Percentiles rank a stretch among this genome's conserved stretches.
These are phyloP conservation scores for Didymella keratinophila DNA, from an alignment of 2,329 filamentous ascomycete species.

Conservation along the genomic window DNA sequence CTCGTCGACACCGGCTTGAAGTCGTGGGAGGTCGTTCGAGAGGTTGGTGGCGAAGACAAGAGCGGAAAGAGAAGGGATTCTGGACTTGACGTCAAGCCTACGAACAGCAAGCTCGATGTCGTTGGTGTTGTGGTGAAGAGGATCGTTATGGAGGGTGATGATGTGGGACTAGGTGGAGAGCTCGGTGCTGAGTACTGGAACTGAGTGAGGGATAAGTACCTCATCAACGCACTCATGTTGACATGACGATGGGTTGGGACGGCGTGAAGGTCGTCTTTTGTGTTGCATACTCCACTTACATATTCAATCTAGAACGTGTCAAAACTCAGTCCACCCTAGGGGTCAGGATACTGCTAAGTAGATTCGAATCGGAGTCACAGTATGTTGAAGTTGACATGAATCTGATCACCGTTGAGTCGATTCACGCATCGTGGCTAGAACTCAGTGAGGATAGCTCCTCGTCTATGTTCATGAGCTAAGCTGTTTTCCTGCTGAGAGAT, in stretches of 20 bases:
- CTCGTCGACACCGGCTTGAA: conserved; percentile 42
- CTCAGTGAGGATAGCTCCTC: too few relatives aligned
- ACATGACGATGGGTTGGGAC: not conserved
- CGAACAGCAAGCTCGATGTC: conserved; percentile 46
- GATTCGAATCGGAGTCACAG: too few relatives aligned
- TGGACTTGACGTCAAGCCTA: conserved; percentile 40
- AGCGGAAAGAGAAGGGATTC: conserved; percentile 44
- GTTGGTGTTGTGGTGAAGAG: conserved; percentile 45
- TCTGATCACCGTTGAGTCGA: too few relatives aligned
- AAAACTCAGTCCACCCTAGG: not conserved
- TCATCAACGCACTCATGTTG: conserved; percentile 1
- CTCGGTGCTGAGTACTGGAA: conserved; percentile 43
- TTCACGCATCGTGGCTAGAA: too few relatives aligned
- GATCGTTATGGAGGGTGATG: conserved; percentile 38
- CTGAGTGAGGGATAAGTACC: conserved; percentile 12
- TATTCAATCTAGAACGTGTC: not conserved
- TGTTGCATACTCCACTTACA: conserved; percentile 7
- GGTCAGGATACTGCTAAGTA: not conserved
- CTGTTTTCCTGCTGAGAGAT: too few relatives aligned
- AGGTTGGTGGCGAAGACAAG: conserved; percentile 38
- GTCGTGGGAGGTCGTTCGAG: conserved; percentile 44
- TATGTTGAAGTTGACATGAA: too few relatives aligned
- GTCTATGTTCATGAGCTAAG: too few relatives aligned
- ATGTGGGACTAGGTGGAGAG: conserved; percentile 44
- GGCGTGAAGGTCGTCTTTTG: not conserved